A percentile compares a stretch with the other conserved stretches of the same genome.
phyloP scores from a whole-genome alignment of 108 stramenopile species.

The Nitzschia sp. region DNA sequence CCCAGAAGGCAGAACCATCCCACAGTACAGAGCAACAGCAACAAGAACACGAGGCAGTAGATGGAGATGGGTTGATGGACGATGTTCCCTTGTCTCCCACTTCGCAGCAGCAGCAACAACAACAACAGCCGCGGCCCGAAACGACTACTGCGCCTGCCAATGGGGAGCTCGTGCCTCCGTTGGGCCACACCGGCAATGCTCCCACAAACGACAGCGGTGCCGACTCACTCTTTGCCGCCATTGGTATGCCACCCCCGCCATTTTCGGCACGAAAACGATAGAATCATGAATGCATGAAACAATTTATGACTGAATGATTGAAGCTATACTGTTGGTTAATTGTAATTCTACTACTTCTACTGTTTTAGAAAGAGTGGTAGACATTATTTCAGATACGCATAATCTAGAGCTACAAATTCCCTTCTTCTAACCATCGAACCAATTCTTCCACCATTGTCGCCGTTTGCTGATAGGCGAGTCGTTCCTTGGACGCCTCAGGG shows the following conservation, averaged over 20 bases:
- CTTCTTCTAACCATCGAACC: constrained; percentile 79
- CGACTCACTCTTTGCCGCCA: constrained; percentile 38
- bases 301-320: too few species aligned
- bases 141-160: neutral
- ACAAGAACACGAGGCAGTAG: neutral
- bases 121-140: neutral
- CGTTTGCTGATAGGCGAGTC: constrained; percentile 44
- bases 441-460: constrained; percentile 67
- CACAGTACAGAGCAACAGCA: neutral
- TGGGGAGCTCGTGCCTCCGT: neutral
- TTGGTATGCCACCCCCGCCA: constrained; percentile 58
- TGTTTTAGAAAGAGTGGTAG: too few species aligned
- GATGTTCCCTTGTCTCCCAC: constrained; percentile 36
- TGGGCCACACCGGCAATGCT: neutral
- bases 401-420: constrained; percentile 50
- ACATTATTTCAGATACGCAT: too few species aligned
- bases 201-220: neutral
- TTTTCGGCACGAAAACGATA: constrained; percentile 25
- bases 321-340: too few species aligned
- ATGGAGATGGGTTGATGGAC: constrained; percentile 21
- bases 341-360: too few species aligned
- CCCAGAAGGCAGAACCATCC: neutral
- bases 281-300: too few species aligned
- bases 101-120: neutral
- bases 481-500: constrained; percentile 47